Evolutionary conservation across 768 basidiomycete species (phyloP), one percentile per base, ranked within the genome.

Genomic region (Cubamyces lactineus): DNA sequence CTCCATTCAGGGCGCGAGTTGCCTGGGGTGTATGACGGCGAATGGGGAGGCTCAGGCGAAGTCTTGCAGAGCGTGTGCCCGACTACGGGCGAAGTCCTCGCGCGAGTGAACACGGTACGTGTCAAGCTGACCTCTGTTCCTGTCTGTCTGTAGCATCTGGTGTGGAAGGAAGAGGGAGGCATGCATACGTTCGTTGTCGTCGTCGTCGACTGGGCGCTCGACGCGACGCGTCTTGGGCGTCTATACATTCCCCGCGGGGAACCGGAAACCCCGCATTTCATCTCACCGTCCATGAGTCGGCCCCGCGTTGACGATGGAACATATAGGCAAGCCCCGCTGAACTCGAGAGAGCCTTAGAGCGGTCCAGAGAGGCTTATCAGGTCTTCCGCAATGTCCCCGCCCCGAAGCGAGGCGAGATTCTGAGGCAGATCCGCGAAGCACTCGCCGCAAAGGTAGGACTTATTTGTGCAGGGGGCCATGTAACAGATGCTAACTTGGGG

Each of bases 401-500:
- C 13, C 96, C 96, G 2, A 86, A 85, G 53, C 82, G 96, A 59
- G 96, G 96, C 16, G 94, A 97, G 68, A 81, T 98, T 30, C 73
- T 98, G 53, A 80, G 96, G 62, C 92, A 97, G 74, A 89, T 98
- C 63, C 79, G 96, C 59, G 87, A 91, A 72, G 92, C 88, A 12
- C 79, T 96, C 7, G 84, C 87, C 11, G 78, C 78, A 38, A 95
- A 96, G 84, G 92, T 89, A 64, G 55, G 76, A 39, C 49, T 34
- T 30, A 17, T 12, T 45, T 45, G 57, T 59, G 45, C 38, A 43
- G 23, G 19, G 26, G 0, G n/a, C 13, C 19, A n/a, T 56, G 26
- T 2, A 21, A 47, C 51, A 34, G 62, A 38, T 57, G 21, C 23
- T 30, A 26, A 28, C 16, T 4, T 43, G 28, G 52, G 55, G 34